Evolutionary conservation across 352 stramenopile genomes (phyloP), one percentile per base, ranked within the genome.

Genomic region (Blastocystis sp.): DNA sequence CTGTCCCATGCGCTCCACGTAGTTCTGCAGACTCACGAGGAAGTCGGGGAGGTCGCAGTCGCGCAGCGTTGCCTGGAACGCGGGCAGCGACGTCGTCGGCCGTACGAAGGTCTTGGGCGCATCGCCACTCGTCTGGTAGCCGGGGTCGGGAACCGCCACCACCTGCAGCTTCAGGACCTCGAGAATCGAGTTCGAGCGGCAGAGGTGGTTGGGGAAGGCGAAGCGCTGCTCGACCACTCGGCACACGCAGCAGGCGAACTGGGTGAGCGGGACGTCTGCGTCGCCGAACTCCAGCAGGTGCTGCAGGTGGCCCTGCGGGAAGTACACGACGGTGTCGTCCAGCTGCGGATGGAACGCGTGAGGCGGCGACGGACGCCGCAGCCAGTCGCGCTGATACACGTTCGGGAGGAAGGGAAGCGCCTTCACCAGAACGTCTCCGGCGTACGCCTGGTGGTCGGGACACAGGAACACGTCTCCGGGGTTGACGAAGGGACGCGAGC

Each of bases 321-420:
- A 73, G 54, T 89, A 89, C 11, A 88, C 56, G 2, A 88, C 77
- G 16, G 11, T n/a, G 46, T 89, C 87, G 24, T 75, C 85, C 11
- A 87, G 11, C 57, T 89, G 87, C n/a, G 87, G 87, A 21, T 38
- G 21, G 48, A 87, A 88, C 18, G 46, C 34, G 16, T 29, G 14
- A 8, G 79, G 53, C 3, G 36, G 29, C 7, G 8, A 4, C 16
- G 38, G 9, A 16, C 7, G 38, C 27, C 27, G 32, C 9, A 77
- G 40, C 79, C 79, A 87, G 9, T 49, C 24, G 18, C 79, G 79
- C 7, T 72, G 27, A 32, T 84, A 65, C 16, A 81, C 36, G 40
- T 27, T 53, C 4, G 42, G 6, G n/a, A 56, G 36, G 21, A 56
- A 36, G 2, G 42, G 46, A 36, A 63, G 9, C 18, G 21, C 32